Percentiles rank a stretch among this genome's conserved stretches.
Conservation (phyloP, 2,329 filamentous ascomycete species). For the Fusarium nurragi region DNA sequence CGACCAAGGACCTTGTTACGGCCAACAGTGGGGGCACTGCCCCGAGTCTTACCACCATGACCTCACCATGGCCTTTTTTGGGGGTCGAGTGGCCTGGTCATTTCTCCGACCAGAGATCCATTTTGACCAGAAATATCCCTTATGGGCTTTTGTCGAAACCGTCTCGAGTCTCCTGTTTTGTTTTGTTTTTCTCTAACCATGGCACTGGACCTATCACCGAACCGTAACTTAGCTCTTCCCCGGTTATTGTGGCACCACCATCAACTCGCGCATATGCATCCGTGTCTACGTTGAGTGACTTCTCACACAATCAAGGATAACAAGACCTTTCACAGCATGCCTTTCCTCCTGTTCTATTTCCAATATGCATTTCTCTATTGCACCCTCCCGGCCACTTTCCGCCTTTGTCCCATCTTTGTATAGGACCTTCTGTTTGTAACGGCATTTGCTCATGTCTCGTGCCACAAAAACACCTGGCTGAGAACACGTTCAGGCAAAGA, state of each 20-base stretch:
- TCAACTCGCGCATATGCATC: slow-evolving; percentile 7
- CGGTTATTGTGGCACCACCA: slow-evolving; percentile 30
- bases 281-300: slow-evolving; percentile 22
- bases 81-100: slow-evolving; percentile 14
- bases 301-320: slow-evolving; percentile 9
- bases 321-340: slow-evolving; percentile 2
- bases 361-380: background rate
- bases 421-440: background rate
- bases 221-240: no score
- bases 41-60: slow-evolving; percentile 40
- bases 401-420: slow-evolving; percentile 13
- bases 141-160: no score
- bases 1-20: slow-evolving; percentile 24
- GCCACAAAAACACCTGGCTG: background rate
- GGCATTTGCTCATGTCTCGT: background rate
- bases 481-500: background rate
- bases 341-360: background rate
- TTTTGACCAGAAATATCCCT: background rate
- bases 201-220: no score
- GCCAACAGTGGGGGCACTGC: slow-evolving; percentile 25
- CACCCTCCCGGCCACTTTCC: slow-evolving; percentile 29
- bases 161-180: no score
- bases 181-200: no score
- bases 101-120: slow-evolving; percentile 7
- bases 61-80: slow-evolving; percentile 35